A percentile compares a stretch with the other conserved stretches of the same genome.
phyloP scores from a whole-genome alignment of 2,329 filamentous ascomycete species.

The Scleromitrula shiraiana region DNA sequence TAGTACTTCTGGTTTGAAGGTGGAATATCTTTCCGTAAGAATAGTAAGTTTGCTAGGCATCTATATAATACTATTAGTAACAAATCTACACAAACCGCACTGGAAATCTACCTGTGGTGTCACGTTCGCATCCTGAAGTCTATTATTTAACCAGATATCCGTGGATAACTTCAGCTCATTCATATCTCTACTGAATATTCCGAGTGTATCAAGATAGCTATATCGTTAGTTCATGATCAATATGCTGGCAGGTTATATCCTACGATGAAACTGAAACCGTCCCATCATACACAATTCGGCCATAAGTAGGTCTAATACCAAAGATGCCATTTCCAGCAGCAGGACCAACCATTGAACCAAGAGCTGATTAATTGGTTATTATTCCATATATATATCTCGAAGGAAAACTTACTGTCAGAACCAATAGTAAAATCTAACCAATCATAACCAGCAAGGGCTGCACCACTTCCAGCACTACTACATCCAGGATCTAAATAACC shows the following conservation, averaged over 20 bases:
- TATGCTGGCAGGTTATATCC: neutral
- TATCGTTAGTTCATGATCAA: neutral
- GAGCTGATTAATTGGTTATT: neutral
- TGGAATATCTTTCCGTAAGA: neutral
- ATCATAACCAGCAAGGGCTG: slow-evolving; percentile 35
- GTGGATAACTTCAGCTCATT: slow-evolving; percentile 3
- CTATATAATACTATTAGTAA: neutral
- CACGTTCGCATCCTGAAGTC: too few relatives aligned
- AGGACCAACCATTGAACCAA: slow-evolving; percentile 19
- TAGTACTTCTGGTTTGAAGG: neutral
- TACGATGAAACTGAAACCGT: slow-evolving; percentile 13
- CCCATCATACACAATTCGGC: slow-evolving; percentile 9
- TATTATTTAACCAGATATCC: slow-evolving; percentile 11
- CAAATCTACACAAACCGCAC: too few relatives aligned
- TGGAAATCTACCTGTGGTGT: too few relatives aligned
- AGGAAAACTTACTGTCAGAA: slow-evolving; percentile 31
- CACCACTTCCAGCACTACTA: slow-evolving; percentile 39
- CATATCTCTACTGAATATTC: slow-evolving; percentile 15
- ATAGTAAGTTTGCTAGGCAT: neutral
- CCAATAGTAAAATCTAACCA: slow-evolving; percentile 44
- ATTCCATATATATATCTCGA: neutral
- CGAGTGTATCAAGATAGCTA: slow-evolving; percentile 18
- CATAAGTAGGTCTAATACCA: slow-evolving; percentile 14
- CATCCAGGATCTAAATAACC: slow-evolving; percentile 37
- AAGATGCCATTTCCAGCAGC: slow-evolving; percentile 16